These are phyloP conservation scores for Colletotrichum melonis DNA, from an alignment of 2,329 filamentous ascomycete genomes.

Conservation along the genomic window DNA sequence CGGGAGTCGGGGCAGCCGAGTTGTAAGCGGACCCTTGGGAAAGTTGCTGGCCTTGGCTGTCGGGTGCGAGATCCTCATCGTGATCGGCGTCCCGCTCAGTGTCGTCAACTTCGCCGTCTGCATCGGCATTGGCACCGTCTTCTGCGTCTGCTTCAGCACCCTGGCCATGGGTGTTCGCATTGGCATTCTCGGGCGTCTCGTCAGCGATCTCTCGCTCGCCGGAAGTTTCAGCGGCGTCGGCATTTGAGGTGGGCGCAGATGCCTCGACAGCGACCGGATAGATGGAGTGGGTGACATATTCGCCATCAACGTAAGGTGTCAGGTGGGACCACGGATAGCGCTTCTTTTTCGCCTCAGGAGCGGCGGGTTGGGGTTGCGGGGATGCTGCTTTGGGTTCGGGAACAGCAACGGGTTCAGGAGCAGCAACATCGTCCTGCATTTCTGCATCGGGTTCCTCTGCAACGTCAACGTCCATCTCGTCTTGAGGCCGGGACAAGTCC, in stretches of 20 bases:
- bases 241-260: slow-evolving; percentile 39
- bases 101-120: slow-evolving; percentile 42
- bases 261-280: slow-evolving; percentile 27
- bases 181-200: slow-evolving; percentile 17
- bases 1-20: slow-evolving; percentile 48
- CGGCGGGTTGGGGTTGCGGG: neutral
- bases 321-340: slow-evolving; percentile 50
- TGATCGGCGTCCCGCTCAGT: slow-evolving; percentile 36
- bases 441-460: slow-evolving; percentile 6
- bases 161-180: slow-evolving; percentile 28
- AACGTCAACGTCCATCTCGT: slow-evolving; percentile 24
- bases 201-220: slow-evolving; percentile 30
- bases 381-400: slow-evolving; percentile 35
- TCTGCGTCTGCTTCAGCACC: slow-evolving; percentile 40
- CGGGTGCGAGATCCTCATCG: slow-evolving; percentile 33
- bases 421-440: neutral
- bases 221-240: slow-evolving; percentile 14
- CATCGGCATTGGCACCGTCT: slow-evolving; percentile 40
- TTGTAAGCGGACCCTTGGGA: slow-evolving; percentile 36
- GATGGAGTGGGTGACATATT: slow-evolving; percentile 50
- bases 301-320: slow-evolving; percentile 53
- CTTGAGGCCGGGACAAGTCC: neutral
- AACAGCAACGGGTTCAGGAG: slow-evolving; percentile 2
- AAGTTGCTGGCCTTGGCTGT: slow-evolving; percentile 19
- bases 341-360: slow-evolving; percentile 1